Evolutionary conservation across 495 filamentous ascomycete species (phyloP), one percentile per base, ranked within the genome.

Genomic region (Hyaloscypha variabilis): DNA sequence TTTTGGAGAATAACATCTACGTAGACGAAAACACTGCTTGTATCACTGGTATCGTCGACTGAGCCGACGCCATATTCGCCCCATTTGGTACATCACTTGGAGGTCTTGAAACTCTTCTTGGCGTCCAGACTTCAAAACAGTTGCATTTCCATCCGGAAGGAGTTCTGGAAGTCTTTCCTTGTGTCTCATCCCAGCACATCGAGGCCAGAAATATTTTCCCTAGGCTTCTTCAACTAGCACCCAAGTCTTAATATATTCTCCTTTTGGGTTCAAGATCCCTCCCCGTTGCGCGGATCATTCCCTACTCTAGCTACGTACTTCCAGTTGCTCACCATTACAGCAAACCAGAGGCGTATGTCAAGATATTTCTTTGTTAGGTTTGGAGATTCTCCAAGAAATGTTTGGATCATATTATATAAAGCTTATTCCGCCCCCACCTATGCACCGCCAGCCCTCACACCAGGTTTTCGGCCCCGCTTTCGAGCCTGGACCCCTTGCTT

Each of bases 81-180:
- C 54, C 25, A 8, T 57, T 57, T 57, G 24, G 23, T 21, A 30
- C 28, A 17, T 57, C 24, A 29, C 54, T 57, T 31, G 24, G 54
- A 26, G 54, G 54, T 57, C 54, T 57, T 31, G 24, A 57, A 31
- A 28, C 54, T 29, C 11, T 57, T 29, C 54, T 57, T 30, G 24
- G 54, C 24, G 24, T 57, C 25, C 24, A 57, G 54, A 57, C 54
- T 57, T 29, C 54, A 31, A 57, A 31, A 29, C 21, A 31, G 10
- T 57, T 2, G 54, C 54, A 57, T 31, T 57, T 57, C 54, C n/a
- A 57, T 57, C 54, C 54, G 24, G 29, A 31, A 57, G 25, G 24
- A 57, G 24, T 57, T 57, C 54, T 30, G 24, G 8, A 31, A 57
- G 6, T 25, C 8, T 57, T 57, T 28, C 54, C 21, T n/a, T n/a